These are phyloP conservation scores for Cutaneotrichosporon cyanovorans DNA, from an alignment of 1,284 basidiomycete genomes.

Conservation along the genomic window DNA sequence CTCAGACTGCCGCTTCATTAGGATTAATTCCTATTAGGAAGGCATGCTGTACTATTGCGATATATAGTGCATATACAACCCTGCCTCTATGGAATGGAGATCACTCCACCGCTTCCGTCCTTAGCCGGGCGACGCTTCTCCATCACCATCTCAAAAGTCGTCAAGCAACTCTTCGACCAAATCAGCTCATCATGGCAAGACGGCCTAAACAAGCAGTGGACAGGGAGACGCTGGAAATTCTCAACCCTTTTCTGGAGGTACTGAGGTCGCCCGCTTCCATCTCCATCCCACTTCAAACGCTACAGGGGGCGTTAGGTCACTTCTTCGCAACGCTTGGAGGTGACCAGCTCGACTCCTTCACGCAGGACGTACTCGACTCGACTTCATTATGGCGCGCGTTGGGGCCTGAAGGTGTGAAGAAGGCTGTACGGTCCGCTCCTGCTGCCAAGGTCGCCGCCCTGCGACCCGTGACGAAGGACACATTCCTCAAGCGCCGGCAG, in stretches of 20 bases:
- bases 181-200: neutral
- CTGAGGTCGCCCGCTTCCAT: slow-evolving; percentile 18
- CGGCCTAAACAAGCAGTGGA: no score
- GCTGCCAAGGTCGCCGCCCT: slow-evolving; percentile 3
- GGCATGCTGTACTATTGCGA: no score
- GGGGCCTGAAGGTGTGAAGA: neutral
- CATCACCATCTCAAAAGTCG: no score
- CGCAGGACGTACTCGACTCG: slow-evolving; percentile 20
- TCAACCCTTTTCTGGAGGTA: slow-evolving; percentile 23
- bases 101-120: no score
- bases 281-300: slow-evolving; percentile 24
- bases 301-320: slow-evolving; percentile 35
- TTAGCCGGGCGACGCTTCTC: no score
- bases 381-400: slow-evolving; percentile 21
- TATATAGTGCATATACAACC: no score
- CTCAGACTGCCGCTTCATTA: neutral
- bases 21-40: no score
- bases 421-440: slow-evolving; percentile 8
- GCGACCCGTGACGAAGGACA: slow-evolving; percentile 9
- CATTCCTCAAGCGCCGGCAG: slow-evolving; percentile 8
- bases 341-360: slow-evolving; percentile 16
- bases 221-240: slow-evolving; percentile 14
- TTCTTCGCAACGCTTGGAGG: slow-evolving; percentile 26
- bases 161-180: no score
- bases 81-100: no score